phyloP scores from a whole-genome alignment of 352 stramenopile genomes.

The Phytophthora boehmeriae region DNA sequence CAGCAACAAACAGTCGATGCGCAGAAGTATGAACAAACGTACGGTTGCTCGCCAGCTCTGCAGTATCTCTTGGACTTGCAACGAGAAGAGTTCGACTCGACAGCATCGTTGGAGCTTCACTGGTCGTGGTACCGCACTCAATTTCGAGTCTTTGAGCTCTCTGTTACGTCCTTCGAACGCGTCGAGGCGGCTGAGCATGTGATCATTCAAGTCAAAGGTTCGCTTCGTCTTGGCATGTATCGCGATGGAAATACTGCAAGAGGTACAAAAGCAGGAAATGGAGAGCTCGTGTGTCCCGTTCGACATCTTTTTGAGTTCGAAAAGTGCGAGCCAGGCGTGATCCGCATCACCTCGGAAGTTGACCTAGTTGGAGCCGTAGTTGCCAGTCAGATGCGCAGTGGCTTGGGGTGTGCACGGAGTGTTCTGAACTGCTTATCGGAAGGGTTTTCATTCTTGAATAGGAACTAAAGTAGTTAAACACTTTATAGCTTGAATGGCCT shows the following conservation, averaged over 20 bases:
- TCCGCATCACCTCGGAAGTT: conserved; percentile 52
- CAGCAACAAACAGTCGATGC: conserved; percentile 3
- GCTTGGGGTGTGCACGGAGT: conserved; percentile 24
- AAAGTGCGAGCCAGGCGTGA: conserved; percentile 17
- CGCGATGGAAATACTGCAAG: conserved; percentile 4
- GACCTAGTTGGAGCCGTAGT: conserved; percentile 40
- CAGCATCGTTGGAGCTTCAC: conserved; percentile 40
- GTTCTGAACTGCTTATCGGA: conserved; percentile 24
- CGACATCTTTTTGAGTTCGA: conserved; percentile 56
- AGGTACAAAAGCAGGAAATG: conserved; percentile 17
- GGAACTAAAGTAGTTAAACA: too few relatives aligned
- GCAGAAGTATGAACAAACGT: background rate
- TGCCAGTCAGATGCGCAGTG: conserved; percentile 17
- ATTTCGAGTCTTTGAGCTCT: conserved; percentile 51
- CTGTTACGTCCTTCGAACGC: conserved; percentile 37
- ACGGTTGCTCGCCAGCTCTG: conserved; percentile 31
- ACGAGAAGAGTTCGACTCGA: too few relatives aligned
- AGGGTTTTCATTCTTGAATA: too few relatives aligned
- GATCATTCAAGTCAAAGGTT: too few relatives aligned
- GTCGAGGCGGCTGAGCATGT: too few relatives aligned
- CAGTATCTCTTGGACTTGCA: conserved; percentile 36
- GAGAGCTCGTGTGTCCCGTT: conserved; percentile 34
- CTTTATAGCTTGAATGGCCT: too few relatives aligned
- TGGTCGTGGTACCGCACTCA: conserved; percentile 52
- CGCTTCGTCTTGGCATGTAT: conserved; percentile 23